Percentiles rank a stretch among this genome's conserved stretches.
Conservation (phyloP, 495 filamentous ascomycete genomes). For the Neurospora sp. region DNA sequence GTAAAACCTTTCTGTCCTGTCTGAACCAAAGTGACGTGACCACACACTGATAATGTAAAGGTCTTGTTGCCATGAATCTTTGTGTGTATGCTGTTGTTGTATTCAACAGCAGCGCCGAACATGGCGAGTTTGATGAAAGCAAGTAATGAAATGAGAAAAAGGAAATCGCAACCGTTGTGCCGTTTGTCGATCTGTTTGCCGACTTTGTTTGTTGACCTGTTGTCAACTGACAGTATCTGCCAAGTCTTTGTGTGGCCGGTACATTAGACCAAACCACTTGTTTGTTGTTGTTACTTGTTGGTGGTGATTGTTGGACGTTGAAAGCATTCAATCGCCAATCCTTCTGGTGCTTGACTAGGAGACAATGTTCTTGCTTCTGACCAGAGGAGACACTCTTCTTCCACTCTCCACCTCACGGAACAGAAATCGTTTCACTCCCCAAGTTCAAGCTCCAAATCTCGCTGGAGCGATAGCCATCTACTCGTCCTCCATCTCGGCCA, state of each 20-base stretch:
- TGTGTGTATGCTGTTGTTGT: neutral
- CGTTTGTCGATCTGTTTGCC: neutral
- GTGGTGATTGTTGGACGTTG: neutral
- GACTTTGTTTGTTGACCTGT: neutral
- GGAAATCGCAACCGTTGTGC: neutral
- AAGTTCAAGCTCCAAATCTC: neutral
- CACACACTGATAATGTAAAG: neutral
- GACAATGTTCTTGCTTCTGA: too few species aligned
- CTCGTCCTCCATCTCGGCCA: neutral
- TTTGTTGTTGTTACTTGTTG: neutral
- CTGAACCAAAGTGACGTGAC: neutral
- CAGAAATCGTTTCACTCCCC: neutral
- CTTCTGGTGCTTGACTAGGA: neutral
- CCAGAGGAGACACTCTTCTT: neutral
- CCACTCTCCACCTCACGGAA: neutral
- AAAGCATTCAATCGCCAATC: neutral
- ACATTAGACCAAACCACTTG: neutral
- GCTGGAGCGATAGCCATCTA: neutral
- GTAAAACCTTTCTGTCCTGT: neutral
- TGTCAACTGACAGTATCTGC: neutral
- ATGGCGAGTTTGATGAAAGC: neutral
- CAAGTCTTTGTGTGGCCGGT: neutral
- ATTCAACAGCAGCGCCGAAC: neutral
- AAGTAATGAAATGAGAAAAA: neutral
- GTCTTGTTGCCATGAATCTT: neutral